phyloP scores from a whole-genome alignment of 73 alveolate genomes.

The Stentor coeruleus region DNA sequence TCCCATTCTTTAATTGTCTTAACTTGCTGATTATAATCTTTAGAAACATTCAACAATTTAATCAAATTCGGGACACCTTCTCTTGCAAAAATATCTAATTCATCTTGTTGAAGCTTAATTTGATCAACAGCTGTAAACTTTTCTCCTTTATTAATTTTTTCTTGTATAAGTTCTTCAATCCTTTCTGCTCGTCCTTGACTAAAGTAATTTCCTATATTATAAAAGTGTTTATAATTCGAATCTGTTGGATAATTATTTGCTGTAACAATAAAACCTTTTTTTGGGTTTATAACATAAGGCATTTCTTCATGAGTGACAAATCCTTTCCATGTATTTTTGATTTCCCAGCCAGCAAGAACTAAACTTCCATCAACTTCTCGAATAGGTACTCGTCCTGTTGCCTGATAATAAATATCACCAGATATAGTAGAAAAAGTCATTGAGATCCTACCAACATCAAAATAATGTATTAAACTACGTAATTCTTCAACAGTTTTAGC shows the following conservation, averaged over 20 bases:
- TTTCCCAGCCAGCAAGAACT: background rate
- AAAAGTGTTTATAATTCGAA: background rate
- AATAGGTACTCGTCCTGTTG: background rate
- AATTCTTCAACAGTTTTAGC: background rate
- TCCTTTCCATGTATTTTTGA: conserved; percentile 34
- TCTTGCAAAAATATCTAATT: background rate
- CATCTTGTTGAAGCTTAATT: background rate
- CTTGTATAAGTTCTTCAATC: too few relatives aligned
- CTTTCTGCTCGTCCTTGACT: background rate
- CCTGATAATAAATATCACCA: background rate
- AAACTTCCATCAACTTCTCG: background rate
- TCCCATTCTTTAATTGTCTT: background rate
- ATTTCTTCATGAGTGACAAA: conserved; percentile 60
- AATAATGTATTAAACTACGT: background rate
- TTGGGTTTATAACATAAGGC: conserved; percentile 84
- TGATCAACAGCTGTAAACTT: background rate
- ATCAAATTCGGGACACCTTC: background rate
- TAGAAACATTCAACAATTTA: background rate
- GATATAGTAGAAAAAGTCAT: too few relatives aligned
- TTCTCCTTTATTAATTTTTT: too few relatives aligned
- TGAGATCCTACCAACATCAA: background rate
- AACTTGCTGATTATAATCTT: too few relatives aligned
- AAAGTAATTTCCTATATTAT: background rate
- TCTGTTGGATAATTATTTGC: conserved; percentile 58
- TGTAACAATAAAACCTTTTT: conserved; percentile 86